Conservation (phyloP, 805 yeast species). For the Debaryomyces tyrocola region DNA sequence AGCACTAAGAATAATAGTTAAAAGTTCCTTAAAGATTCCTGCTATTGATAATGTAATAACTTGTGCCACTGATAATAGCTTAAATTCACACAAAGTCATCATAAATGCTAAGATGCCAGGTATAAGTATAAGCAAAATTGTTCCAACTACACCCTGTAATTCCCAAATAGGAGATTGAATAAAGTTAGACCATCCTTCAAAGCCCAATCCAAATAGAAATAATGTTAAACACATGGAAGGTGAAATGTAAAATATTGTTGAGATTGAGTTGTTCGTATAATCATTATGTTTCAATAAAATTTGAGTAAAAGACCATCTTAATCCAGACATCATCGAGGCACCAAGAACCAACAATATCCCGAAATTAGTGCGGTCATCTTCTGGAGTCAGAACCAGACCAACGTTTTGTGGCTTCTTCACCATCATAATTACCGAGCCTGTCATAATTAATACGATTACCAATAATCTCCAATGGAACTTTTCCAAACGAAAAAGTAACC, state of each 20-base stretch:
- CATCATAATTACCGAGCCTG: conserved; percentile 85
- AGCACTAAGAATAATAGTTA: conserved; percentile 73
- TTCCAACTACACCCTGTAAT: conserved; percentile 53
- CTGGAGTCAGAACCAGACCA: conserved; percentile 8
- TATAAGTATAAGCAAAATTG: conserved; percentile 59
- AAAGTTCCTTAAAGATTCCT: conserved; percentile 88
- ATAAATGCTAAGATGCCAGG: conserved; percentile 89
- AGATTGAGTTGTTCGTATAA: conserved; percentile 70
- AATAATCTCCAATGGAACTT: conserved; percentile 65
- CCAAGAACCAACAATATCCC: conserved; percentile 76
- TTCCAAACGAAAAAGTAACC: conserved; percentile 79
- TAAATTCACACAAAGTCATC: conserved; percentile 87
- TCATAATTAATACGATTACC: conserved; percentile 75
- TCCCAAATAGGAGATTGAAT: conserved; percentile 60
- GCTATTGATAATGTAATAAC: conserved; percentile 86
- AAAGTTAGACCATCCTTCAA: conserved; percentile 69
- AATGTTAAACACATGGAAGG: conserved; percentile 78
- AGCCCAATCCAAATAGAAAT: conserved; percentile 56
- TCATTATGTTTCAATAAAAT: conserved; percentile 63
- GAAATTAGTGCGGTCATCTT: conserved; percentile 23
- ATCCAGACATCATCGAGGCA: conserved; percentile 82
- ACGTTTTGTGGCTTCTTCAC: conserved; percentile 42
- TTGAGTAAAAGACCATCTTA: conserved; percentile 95
- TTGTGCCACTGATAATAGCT: conserved; percentile 75
- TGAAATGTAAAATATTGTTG: conserved; percentile 79